Base-by-base conservation (phyloP, 805 yeast genomes). In the Zygosaccharomyces rouxii region DNA sequence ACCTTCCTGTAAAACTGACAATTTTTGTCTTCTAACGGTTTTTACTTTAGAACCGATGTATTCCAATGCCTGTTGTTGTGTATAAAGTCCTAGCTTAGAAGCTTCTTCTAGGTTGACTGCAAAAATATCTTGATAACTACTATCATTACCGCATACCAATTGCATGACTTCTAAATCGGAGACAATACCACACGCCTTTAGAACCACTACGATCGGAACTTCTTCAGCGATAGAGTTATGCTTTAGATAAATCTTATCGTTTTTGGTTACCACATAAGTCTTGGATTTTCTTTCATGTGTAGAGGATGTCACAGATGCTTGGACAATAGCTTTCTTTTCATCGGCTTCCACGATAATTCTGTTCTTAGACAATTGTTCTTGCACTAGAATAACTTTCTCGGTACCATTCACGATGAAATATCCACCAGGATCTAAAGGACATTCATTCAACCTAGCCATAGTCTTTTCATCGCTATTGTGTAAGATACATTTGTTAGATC, bases 351-450 rank as follows among this genome's bases (percentile, higher is more conserved):
- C 99, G 62, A 94, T 89, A 63, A 94, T 94, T 78, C 99, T 87
- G 70, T 94, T 94, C 71, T 94, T 94, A 44, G 95, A 84, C 66
- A 94, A 75, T 74, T 94, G 99, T 69, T 94, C 99, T 69, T 94
- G 99, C 38, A 94, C 95, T 57, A 94, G 76, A 54, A 94, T 94
- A 39, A 94, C 99, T 67, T 94, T 94, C 61, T 94, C 99, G 0
- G 99, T 94, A 67, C 99, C 99, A 64, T 92, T 92, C 43, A 92
- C 97, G 63, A 92, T 87, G 63, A 94, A 94, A 64, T 94, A 94
- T 60, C 99, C 99, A 71, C 99, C 99, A 5, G 99, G 99, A 70
- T 94, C 99, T 43, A 94, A 74, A 0, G 99, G 99, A 69, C 99
- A 94, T 69, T 94, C 99, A 58, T 87, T 84, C 56, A 86, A 74